A percentile compares a stretch with the other conserved stretches of the same genome.
Conservation (phyloP, 441 rosid species). For the Eruca vesicaria region DNA sequence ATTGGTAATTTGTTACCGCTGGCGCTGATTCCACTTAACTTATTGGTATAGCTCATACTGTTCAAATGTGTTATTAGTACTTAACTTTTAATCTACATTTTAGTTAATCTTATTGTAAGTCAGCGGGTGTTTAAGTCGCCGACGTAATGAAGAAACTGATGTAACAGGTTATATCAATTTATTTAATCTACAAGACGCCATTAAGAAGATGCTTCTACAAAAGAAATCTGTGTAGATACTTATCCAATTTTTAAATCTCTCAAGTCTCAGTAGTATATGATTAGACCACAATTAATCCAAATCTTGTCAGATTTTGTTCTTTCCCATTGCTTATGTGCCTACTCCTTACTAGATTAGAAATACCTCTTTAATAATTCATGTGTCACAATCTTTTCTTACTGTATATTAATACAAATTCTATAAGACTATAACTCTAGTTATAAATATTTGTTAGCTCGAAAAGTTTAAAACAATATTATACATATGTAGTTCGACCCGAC, state of each 20-base stretch:
- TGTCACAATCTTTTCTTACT: background rate
- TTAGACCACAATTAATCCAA: constrained; percentile 21
- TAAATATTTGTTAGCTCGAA: background rate
- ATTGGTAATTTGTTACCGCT: no score
- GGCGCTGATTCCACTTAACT: no score
- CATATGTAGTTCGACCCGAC: background rate
- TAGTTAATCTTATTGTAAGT: no score
- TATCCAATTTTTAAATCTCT: constrained; percentile 20
- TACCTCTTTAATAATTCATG: constrained; percentile 5
- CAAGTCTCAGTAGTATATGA: constrained; percentile 15
- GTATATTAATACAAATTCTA: background rate
- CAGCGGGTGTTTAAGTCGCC: background rate
- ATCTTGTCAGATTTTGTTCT: constrained; percentile 23
- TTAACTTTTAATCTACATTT: no score
- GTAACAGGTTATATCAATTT: background rate
- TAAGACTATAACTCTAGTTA: background rate
- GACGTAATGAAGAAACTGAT: background rate
- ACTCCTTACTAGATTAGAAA: constrained; percentile 9
- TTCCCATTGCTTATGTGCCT: constrained; percentile 9
- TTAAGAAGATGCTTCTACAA: constrained; percentile 4
- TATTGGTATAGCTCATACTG: no score
- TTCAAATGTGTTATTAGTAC: no score
- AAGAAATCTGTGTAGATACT: constrained; percentile 5
- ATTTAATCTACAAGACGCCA: constrained; percentile 1
- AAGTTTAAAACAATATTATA: no score